A percentile compares a stretch with the other conserved stretches of the same genome.
phyloP scores from a whole-genome alignment of 2,329 filamentous ascomycete genomes.

The Botrytis tulipae region DNA sequence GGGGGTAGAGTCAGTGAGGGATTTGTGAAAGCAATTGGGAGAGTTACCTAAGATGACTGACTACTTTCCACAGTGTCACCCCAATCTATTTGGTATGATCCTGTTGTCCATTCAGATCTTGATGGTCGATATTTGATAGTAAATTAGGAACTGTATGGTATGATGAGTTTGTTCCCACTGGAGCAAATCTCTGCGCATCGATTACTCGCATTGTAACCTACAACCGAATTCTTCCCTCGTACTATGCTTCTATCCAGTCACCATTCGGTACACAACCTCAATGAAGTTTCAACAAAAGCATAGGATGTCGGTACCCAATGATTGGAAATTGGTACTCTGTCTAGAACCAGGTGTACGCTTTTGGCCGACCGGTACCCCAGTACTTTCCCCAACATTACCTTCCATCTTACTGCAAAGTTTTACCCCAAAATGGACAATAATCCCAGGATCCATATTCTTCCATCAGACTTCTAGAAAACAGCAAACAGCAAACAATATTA shows the following conservation, averaged over 20 bases:
- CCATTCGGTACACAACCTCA: background rate
- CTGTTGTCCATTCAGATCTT: background rate
- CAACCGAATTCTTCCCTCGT: background rate
- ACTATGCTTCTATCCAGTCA: background rate
- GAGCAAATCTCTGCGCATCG: background rate
- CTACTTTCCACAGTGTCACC: background rate
- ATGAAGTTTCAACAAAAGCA: background rate
- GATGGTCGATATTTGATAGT: background rate
- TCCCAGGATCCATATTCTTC: conserved; percentile 1
- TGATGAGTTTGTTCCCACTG: background rate
- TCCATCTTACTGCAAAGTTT: background rate
- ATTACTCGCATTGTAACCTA: background rate
- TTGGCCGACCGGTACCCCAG: background rate
- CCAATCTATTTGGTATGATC: background rate
- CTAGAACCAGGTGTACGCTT: background rate
- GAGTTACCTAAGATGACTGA: background rate
- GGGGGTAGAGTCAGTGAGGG: background rate
- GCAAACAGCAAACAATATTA: background rate
- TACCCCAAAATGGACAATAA: background rate
- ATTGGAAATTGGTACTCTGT: background rate
- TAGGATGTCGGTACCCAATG: conserved; percentile 2
- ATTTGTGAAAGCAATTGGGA: background rate
- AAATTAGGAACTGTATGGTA: background rate
- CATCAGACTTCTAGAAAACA: background rate
- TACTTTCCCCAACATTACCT: conserved; percentile 1